A percentile compares a stretch with the other conserved stretches of the same genome.
Conservation (phyloP, 1,139 yeast genomes). For the Geotrichum bryndzae region DNA sequence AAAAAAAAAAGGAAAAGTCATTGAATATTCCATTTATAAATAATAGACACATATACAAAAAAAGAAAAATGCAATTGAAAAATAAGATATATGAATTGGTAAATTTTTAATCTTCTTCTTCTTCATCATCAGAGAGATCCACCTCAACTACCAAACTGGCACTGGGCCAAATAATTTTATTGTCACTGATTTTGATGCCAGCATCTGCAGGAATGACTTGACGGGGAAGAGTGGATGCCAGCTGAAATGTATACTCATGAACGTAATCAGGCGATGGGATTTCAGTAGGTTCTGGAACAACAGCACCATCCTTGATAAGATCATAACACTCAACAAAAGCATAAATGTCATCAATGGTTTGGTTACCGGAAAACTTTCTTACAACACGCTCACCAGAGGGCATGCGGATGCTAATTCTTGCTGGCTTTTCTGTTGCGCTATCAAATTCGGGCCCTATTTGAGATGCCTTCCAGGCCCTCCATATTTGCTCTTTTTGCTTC, state of each 20-base stretch:
- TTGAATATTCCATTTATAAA: not conserved
- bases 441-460: conserved; percentile 18
- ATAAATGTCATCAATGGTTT: conserved; percentile 57
- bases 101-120: conserved; percentile 22
- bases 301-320: conserved; percentile 20
- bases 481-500: conserved; percentile 22
- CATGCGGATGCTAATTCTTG: conserved; percentile 46
- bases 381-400: conserved; percentile 59
- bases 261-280: conserved; percentile 38
- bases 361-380: conserved; percentile 46
- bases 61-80: not conserved
- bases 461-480: conserved; percentile 28
- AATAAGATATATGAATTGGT: not conserved
- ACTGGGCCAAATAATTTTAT: conserved; percentile 48
- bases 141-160: conserved; percentile 55
- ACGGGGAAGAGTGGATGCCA: conserved; percentile 56
- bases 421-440: conserved; percentile 21
- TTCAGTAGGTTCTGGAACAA: not conserved
- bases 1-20: not conserved
- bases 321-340: conserved; percentile 49
- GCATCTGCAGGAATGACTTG: conserved; percentile 36
- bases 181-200: conserved; percentile 37
- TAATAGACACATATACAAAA: not conserved
- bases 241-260: conserved; percentile 43
- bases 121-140: conserved; percentile 34